Evolutionary conservation across 2,329 filamentous ascomycete species (phyloP).

Genomic region (Calycina herbarum): DNA sequence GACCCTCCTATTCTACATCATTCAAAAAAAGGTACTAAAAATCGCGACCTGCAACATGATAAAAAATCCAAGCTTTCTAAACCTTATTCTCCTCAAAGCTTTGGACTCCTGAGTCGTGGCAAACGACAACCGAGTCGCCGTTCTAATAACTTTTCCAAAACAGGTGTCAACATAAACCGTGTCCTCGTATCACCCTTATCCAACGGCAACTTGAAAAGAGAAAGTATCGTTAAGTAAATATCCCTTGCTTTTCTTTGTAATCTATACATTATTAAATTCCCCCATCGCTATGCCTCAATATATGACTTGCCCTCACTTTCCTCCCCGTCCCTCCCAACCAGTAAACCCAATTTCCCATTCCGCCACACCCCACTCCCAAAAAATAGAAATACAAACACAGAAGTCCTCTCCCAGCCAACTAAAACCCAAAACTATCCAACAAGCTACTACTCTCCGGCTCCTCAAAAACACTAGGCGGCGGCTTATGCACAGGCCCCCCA

Average conservation of each 20-base stretch:
- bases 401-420: constrained; percentile 15
- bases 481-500: constrained; percentile 45
- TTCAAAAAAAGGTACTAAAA: not conserved
- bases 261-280: constrained; percentile 2
- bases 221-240: too few relatives aligned
- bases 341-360: not conserved
- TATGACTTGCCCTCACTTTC: too few relatives aligned
- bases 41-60: not conserved
- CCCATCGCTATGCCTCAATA: not conserved
- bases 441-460: constrained; percentile 90
- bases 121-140: too few relatives aligned
- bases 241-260: too few relatives aligned
- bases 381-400: not conserved
- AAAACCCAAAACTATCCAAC: constrained; percentile 93
- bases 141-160: too few relatives aligned
- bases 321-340: not conserved
- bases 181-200: too few relatives aligned
- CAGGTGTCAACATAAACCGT: too few relatives aligned
- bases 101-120: too few relatives aligned
- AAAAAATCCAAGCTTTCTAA: too few relatives aligned
- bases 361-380: not conserved
- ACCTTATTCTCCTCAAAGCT: too few relatives aligned
- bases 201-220: too few relatives aligned
- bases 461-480: constrained; percentile 76
- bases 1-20: not conserved